Base-by-base conservation (phyloP, 768 basidiomycete species). In the Pleurotus eryngii region DNA sequence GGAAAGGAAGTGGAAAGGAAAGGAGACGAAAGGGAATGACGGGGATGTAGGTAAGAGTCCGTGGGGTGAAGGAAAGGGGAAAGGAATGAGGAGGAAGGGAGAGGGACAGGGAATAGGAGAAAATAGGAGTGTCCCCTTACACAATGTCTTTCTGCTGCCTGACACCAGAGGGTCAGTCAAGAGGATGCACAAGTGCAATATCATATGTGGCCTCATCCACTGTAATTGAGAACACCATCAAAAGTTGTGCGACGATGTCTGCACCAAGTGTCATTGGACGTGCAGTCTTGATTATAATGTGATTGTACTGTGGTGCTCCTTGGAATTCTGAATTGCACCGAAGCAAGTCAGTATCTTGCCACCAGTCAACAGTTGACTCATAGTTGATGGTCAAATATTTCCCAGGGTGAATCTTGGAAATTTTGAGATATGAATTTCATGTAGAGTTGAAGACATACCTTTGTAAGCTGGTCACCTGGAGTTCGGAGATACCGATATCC, bases 251-350 rank as follows among this genome's bases (percentile, higher is more conserved):
- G 45, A 73, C 69, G 11, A 66, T 51, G 30, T 30, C 12, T 30
- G 12, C 17, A 15, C 35, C 27, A 14, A 50, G 30, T n/a, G 49
- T 50, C 20, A 39, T 18, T 7, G 40, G 51, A 17, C 59, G 56
- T 26, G 55, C 49, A 1, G 61, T 60, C 3, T 70, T 24, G 18
- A 72, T 46, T 22, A 76, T 53, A 2, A 70, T 61, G 18, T 46
- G 61, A 49, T 74, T 68, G 60, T 67, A 73, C 0, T 62, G 63
- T 7, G 64, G 65, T 1, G 43, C 20, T 0, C 59, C 39, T 40
- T 65, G 61, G 57, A 76, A 76, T 0, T 45, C 48, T 6, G 71
- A 69, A 51, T 67, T 73, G 59, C 65, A 71, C 2, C 59, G 57
- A 1, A 76, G 61, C 27, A 68, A 61, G 54, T 76, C 67, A 1